phyloP scores from a whole-genome alignment of 1,284 basidiomycete species.

The Vanrija sp. region DNA sequence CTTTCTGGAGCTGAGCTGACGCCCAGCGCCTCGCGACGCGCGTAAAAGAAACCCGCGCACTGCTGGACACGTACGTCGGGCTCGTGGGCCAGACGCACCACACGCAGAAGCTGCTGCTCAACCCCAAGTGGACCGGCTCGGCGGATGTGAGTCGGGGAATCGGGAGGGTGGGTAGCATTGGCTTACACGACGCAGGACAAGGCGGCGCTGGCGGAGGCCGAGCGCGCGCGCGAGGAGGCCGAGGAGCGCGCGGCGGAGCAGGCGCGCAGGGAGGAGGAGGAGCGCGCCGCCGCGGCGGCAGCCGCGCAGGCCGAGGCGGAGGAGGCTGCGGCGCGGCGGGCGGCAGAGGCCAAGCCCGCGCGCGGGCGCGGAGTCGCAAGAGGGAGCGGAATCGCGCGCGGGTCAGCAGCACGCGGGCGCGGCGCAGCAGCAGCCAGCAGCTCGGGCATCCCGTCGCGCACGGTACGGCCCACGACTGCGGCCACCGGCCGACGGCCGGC shows the following conservation, averaged over 20 bases:
- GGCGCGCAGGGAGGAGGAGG: constrained; percentile 6
- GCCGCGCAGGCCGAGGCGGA: constrained; percentile 15
- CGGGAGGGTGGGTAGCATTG: background rate
- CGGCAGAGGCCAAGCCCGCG: constrained; percentile 2
- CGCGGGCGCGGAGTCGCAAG: background rate
- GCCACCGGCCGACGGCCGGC: constrained; percentile 1
- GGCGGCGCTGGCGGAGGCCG: constrained; percentile 23
- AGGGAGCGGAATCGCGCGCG: constrained; percentile 4
- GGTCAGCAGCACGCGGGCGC: background rate
- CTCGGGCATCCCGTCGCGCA: constrained; percentile 7
- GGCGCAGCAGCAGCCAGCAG: background rate
- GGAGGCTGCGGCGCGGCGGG: constrained; percentile 6
- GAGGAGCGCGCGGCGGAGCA: constrained; percentile 13
- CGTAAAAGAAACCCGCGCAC: constrained; percentile 36
- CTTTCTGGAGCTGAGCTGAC: background rate
- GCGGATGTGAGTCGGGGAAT: constrained; percentile 34
- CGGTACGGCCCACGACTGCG: background rate
- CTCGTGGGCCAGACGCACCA: constrained; percentile 46
- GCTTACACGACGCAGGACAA: constrained; percentile 24
- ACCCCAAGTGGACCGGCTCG: constrained; percentile 44
- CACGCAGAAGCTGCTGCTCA: constrained; percentile 37
- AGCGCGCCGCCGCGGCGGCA: background rate
- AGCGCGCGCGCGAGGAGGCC: constrained; percentile 8
- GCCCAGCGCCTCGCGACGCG: constrained; percentile 40
- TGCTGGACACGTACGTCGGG: constrained; percentile 45